These are phyloP conservation scores for Penicillium cosmopolitanum DNA, from an alignment of 495 filamentous ascomycete species.

Conservation along the genomic window DNA sequence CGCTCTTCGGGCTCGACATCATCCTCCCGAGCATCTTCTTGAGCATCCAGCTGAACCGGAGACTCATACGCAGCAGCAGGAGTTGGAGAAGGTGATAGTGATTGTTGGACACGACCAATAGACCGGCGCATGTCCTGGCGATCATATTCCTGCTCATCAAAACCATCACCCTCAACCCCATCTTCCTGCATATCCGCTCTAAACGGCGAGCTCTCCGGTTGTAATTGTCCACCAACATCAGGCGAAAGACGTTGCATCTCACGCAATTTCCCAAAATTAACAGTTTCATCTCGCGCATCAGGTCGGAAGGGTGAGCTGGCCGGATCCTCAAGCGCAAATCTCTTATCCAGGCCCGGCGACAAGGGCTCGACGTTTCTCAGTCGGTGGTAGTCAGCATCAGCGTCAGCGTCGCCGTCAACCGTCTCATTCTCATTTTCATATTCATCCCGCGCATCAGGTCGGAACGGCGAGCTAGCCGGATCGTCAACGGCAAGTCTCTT, in stretches of 20 bases:
- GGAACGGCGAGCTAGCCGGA: conserved; percentile 41
- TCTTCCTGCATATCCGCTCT: not conserved
- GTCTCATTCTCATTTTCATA: conserved; percentile 25
- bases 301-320: conserved; percentile 44
- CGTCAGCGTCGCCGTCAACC: conserved; percentile 15
- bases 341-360: conserved; percentile 19
- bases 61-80: not conserved
- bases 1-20: not conserved
- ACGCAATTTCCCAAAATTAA: conserved; percentile 5
- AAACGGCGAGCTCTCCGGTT: conserved; percentile 20
- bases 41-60: not conserved
- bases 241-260: conserved; percentile 12
- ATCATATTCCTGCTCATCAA: not conserved
- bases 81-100: conserved; percentile 1
- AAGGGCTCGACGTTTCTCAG: conserved; percentile 24
- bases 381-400: conserved; percentile 20
- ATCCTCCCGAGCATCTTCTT: not conserved
- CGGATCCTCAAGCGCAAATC: conserved; percentile 16
- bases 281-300: conserved; percentile 8
- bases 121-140: not conserved
- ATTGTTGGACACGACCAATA: not conserved
- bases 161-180: not conserved
- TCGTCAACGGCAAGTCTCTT: conserved; percentile 20
- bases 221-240: not conserved
- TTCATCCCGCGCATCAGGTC: conserved; percentile 13